Conservation (phyloP, 805 yeast genomes). For the Barnettozyma salicaria region DNA sequence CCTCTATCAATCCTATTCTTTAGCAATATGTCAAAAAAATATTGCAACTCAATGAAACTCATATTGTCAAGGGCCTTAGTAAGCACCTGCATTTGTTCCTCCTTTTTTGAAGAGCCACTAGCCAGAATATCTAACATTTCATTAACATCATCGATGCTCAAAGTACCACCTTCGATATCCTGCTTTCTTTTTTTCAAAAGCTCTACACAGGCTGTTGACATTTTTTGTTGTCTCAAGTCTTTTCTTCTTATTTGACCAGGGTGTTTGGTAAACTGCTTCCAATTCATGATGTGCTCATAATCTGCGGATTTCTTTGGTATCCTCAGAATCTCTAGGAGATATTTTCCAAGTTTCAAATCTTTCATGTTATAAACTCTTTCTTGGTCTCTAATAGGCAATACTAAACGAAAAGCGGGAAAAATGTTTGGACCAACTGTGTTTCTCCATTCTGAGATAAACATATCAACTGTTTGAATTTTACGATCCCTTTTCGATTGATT, state of each 20-base stretch:
- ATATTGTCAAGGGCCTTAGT: constrained; percentile 45
- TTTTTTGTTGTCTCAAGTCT: constrained; percentile 36
- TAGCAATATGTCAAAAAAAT: constrained; percentile 62
- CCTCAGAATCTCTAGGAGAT: constrained; percentile 45
- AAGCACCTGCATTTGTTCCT: constrained; percentile 39
- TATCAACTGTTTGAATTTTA: constrained; percentile 27
- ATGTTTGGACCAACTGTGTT: constrained; percentile 53
- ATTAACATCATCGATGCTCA: constrained; percentile 47
- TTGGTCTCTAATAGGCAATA: constrained; percentile 58
- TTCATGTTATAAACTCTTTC: constrained; percentile 53
- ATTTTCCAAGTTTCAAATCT: constrained; percentile 52
- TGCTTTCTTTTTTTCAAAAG: constrained; percentile 46
- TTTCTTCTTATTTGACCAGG: constrained; percentile 10
- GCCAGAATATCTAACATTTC: constrained; percentile 39
- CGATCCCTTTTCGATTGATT: constrained; percentile 8
- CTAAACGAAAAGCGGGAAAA: constrained; percentile 58
- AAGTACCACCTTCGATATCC: constrained; percentile 28
- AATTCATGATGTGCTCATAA: constrained; percentile 40
- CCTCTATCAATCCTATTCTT: constrained; percentile 54
- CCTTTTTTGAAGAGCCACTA: constrained; percentile 26
- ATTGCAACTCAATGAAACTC: constrained; percentile 57
- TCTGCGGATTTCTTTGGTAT: constrained; percentile 59
- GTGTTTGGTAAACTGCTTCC: constrained; percentile 33
- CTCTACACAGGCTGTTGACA: constrained; percentile 44
- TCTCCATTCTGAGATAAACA: constrained; percentile 48